A percentile compares a stretch with the other conserved stretches of the same genome.
These are phyloP conservation scores for Diaporthe batatas DNA, from an alignment of 2,329 filamentous ascomycete genomes.

Conservation along the genomic window DNA sequence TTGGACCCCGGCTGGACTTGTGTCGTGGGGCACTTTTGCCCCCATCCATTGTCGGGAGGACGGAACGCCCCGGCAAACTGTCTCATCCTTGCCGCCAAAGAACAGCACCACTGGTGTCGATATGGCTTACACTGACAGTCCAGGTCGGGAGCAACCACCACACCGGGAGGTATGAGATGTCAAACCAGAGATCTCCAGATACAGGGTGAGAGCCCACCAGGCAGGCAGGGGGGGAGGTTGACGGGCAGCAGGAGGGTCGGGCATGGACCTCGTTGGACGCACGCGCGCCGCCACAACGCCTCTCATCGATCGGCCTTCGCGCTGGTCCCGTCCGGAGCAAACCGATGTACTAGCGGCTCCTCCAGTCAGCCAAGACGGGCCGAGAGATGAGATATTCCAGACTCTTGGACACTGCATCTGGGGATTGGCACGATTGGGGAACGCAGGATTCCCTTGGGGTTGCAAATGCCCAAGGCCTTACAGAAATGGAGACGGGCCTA, in stretches of 20 bases:
- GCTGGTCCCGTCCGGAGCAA: conserved; percentile 22
- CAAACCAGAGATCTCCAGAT: conserved; percentile 10
- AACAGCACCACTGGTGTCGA: conserved; percentile 1
- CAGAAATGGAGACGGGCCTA: not conserved
- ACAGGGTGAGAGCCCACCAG: not conserved
- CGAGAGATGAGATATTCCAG: conserved; percentile 1
- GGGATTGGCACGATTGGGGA: conserved; percentile 7
- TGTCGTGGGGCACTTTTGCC: not conserved
- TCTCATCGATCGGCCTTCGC: conserved; percentile 13
- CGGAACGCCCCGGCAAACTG: conserved; percentile 1
- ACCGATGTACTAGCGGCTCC: conserved; percentile 22
- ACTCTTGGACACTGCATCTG: not conserved
- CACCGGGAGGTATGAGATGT: not conserved
- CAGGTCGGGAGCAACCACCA: not conserved
- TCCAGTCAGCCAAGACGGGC: not conserved
- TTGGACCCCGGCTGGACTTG: not conserved
- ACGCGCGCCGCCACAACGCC: conserved; percentile 5
- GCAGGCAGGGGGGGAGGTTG: not conserved
- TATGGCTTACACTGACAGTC: conserved; percentile 24
- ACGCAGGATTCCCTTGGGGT: not conserved
- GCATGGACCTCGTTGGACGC: conserved; percentile 9
- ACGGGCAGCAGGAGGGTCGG: conserved; percentile 17
- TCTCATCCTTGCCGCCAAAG: not conserved
- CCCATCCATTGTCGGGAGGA: not conserved
- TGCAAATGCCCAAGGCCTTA: not conserved